A percentile compares a stretch with the other conserved stretches of the same genome.
Evolutionary conservation across 2,329 filamentous ascomycete species (phyloP).

Genomic region (Fusarium torreyae): DNA sequence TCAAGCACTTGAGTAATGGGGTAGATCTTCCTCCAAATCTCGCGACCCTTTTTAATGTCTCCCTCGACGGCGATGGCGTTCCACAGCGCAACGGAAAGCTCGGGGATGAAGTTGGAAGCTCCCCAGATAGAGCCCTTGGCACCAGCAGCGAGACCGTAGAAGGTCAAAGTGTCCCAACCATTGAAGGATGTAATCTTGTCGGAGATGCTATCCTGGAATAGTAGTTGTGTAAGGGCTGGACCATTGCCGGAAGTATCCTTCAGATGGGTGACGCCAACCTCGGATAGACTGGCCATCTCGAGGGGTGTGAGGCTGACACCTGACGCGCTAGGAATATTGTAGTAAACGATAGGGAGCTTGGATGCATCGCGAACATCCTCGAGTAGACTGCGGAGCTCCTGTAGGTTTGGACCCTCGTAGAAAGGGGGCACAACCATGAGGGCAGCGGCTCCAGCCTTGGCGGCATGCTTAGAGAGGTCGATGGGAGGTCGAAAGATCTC

Average conservation of each 20-base stretch:
- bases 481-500: constrained; percentile 59
- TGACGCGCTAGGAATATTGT: constrained; percentile 66
- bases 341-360: constrained; percentile 63
- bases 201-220: constrained; percentile 56
- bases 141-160: constrained; percentile 66
- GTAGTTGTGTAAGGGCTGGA: constrained; percentile 64
- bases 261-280: constrained; percentile 64
- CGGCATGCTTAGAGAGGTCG: constrained; percentile 51
- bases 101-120: constrained; percentile 65
- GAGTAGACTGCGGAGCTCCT: constrained; percentile 56
- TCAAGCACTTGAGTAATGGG: constrained; percentile 52
- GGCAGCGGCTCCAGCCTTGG: constrained; percentile 56
- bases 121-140: constrained; percentile 67
- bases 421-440: constrained; percentile 66
- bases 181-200: constrained; percentile 64
- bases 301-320: constrained; percentile 59
- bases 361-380: constrained; percentile 58
- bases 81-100: constrained; percentile 64
- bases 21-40: constrained; percentile 65
- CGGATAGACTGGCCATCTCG: constrained; percentile 60
- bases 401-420: constrained; percentile 62
- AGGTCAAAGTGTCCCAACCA: constrained; percentile 68
- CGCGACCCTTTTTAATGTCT: constrained; percentile 60
- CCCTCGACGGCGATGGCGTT: constrained; percentile 57
- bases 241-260: constrained; percentile 69